Percentiles rank a stretch among this genome's conserved stretches.
phyloP scores from a whole-genome alignment of 768 basidiomycete genomes.

The Cyathus striatus region DNA sequence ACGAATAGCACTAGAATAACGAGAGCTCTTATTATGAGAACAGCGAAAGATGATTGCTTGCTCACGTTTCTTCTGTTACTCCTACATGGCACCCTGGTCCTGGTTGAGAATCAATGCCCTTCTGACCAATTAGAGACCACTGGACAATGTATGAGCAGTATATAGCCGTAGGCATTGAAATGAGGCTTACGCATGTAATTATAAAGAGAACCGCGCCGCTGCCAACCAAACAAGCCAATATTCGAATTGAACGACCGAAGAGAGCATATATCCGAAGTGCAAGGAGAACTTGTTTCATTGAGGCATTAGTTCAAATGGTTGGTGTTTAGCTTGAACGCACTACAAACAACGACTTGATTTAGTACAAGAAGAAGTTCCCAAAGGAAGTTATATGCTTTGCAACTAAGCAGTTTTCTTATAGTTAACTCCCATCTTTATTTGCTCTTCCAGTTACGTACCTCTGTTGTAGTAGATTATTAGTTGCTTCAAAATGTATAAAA shows the following conservation, averaged over 20 bases:
- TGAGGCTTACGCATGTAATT: conserved; percentile 25
- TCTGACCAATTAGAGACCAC: conserved; percentile 42
- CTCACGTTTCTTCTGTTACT: conserved; percentile 23
- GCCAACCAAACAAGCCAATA: conserved; percentile 29
- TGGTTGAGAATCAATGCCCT: conserved; percentile 14
- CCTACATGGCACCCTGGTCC: conserved; percentile 30
- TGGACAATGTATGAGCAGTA: conserved; percentile 10
- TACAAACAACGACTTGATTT: conserved; percentile 39
- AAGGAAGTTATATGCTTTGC: conserved; percentile 28
- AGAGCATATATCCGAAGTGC: conserved; percentile 46
- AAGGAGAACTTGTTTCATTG: conserved; percentile 28
- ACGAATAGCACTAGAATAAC: conserved; percentile 12
- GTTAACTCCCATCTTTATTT: conserved; percentile 6
- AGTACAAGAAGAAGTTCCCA: conserved; percentile 36
- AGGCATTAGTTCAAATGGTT: not conserved
- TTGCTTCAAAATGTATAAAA: not conserved
- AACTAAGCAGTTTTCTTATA: conserved; percentile 23
- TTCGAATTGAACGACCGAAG: conserved; percentile 32
- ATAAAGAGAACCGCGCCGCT: conserved; percentile 22
- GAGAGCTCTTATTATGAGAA: not conserved
- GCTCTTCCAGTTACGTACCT: conserved; percentile 7
- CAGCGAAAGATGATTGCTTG: not conserved
- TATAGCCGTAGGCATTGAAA: not conserved
- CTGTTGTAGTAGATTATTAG: conserved; percentile 3
- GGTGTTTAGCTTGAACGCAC: conserved; percentile 24